Conservation (phyloP, 176 grass and related monocot species). For the Poa annua region DNA sequence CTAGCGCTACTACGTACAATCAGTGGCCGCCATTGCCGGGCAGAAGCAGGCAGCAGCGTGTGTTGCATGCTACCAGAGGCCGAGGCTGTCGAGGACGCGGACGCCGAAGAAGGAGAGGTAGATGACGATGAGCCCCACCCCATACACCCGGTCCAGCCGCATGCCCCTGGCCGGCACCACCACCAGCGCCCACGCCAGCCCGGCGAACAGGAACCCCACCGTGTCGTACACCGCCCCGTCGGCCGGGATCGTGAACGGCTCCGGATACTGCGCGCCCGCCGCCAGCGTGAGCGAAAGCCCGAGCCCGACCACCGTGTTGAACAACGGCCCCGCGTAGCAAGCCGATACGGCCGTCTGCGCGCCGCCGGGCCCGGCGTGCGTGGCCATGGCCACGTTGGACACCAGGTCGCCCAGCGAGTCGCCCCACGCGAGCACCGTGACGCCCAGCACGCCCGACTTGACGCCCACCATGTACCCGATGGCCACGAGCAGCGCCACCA, state of each 20-base stretch:
- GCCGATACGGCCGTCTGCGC: slow-evolving; percentile 79
- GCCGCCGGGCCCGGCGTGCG: slow-evolving; percentile 57
- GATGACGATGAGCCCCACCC: slow-evolving; percentile 67
- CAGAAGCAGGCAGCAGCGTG: not conserved
- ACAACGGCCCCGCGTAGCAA: slow-evolving; percentile 82
- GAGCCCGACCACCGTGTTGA: slow-evolving; percentile 79
- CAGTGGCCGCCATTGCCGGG: not conserved
- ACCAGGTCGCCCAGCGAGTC: slow-evolving; percentile 89
- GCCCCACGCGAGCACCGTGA: slow-evolving; percentile 90
- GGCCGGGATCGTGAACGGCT: slow-evolving; percentile 51
- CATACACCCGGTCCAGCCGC: slow-evolving; percentile 72
- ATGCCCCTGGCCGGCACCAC: slow-evolving; percentile 74
- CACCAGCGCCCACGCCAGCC: slow-evolving; percentile 69
- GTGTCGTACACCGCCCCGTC: slow-evolving; percentile 67
- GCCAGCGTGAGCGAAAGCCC: slow-evolving; percentile 74
- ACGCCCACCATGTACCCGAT: slow-evolving; percentile 70
- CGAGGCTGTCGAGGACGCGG: slow-evolving; percentile 55
- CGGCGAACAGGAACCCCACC: slow-evolving; percentile 58
- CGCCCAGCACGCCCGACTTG: slow-evolving; percentile 65
- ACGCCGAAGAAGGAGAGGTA: slow-evolving; percentile 70
- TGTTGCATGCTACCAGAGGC: slow-evolving; percentile 18
- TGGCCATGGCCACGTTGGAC: slow-evolving; percentile 73
- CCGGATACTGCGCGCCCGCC: slow-evolving; percentile 53
- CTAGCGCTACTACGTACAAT: not conserved
- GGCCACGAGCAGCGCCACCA: slow-evolving; percentile 70